Conservation (phyloP, 2,329 filamentous ascomycete species). For the Juglanconis oblonga region DNA sequence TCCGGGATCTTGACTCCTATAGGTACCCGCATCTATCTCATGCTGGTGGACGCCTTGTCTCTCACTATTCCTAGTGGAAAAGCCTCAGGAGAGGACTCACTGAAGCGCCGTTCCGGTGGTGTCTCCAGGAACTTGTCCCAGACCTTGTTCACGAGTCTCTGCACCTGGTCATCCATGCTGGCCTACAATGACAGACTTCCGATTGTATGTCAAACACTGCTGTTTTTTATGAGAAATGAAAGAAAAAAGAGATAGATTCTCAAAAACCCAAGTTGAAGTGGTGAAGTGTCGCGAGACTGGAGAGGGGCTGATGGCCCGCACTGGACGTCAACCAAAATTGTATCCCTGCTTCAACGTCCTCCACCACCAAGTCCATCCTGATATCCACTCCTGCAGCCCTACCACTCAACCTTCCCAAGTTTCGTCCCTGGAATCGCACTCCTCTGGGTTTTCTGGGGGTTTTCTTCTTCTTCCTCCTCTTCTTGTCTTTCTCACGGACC, state of each 20-base stretch:
- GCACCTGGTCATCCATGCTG: conserved; percentile 74
- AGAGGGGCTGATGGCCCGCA: too few species aligned
- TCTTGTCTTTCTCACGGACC: too few species aligned
- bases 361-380: conserved; percentile 24
- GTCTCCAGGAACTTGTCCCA: conserved; percentile 60
- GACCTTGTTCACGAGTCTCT: conserved; percentile 66
- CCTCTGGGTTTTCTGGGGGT: background rate
- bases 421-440: background rate
- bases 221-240: background rate
- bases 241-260: too few species aligned
- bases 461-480: too few species aligned
- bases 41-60: background rate
- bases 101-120: conserved; percentile 45
- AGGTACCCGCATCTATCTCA: background rate
- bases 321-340: conserved; percentile 1
- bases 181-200: background rate
- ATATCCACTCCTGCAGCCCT: conserved; percentile 22
- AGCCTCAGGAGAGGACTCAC: conserved; percentile 35
- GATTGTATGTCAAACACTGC: background rate
- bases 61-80: background rate
- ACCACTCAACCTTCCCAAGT: background rate
- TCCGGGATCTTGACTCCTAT: background rate
- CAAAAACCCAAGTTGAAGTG: background rate
- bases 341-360: conserved; percentile 17
- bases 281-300: too few species aligned